Conservation (phyloP, 768 basidiomycete species). For the Chlorophyllum brunneum region DNA sequence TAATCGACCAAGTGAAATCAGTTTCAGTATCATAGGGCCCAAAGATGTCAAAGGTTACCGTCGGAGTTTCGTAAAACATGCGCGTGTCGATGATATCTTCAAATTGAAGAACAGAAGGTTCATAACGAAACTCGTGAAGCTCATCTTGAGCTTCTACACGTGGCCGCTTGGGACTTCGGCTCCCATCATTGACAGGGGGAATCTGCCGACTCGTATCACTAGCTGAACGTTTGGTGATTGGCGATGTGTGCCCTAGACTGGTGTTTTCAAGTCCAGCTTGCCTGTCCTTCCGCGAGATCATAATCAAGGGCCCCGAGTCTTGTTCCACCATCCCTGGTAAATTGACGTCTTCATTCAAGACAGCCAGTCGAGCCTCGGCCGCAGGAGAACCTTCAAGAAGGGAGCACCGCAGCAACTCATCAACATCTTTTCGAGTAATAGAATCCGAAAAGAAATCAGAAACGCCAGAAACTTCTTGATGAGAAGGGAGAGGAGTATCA, state of each 20-base stretch:
- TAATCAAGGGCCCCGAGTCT: not conserved
- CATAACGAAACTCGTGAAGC: not conserved
- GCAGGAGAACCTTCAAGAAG: not conserved
- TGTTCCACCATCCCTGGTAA: not conserved
- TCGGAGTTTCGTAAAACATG: not conserved
- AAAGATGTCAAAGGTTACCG: not conserved
- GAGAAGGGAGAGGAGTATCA: slow-evolving; percentile 6
- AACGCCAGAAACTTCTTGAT: slow-evolving; percentile 7
- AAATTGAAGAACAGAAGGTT: slow-evolving; percentile 4
- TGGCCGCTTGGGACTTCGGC: not conserved
- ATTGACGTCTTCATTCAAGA: slow-evolving; percentile 1
- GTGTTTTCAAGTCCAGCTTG: not conserved
- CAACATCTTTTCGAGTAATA: not conserved
- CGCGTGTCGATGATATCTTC: not conserved
- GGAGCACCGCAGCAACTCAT: not conserved
- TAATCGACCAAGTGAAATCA: not conserved
- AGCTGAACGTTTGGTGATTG: not conserved
- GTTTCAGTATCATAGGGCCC: not conserved
- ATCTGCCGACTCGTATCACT: not conserved
- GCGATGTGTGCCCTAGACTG: not conserved
- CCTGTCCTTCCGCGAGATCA: not conserved
- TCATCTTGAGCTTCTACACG: not conserved
- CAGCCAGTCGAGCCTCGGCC: not conserved
- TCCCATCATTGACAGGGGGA: too few species aligned
- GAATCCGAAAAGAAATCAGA: not conserved